Conservation (phyloP, 495 filamentous ascomycete genomes). For the Penicillium silybi region DNA sequence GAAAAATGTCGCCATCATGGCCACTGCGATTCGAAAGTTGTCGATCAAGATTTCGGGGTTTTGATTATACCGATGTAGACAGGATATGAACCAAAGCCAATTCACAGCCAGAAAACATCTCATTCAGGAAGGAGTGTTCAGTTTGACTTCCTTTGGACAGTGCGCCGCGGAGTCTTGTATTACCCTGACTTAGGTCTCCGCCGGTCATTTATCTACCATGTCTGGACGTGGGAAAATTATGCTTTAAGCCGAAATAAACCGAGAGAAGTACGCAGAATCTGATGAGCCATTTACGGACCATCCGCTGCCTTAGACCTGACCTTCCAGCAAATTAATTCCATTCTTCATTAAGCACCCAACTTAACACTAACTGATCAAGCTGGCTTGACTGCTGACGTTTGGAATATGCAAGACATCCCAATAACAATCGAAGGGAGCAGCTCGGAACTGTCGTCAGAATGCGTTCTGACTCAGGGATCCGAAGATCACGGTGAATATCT, state of each 20-base stretch:
- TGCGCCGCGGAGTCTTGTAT: neutral
- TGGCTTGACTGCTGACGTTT: neutral
- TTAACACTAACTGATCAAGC: neutral
- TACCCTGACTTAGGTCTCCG: neutral
- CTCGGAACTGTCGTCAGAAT: neutral
- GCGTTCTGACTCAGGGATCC: neutral
- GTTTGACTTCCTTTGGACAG: neutral
- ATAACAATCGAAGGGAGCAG: neutral
- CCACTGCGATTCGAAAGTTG: constrained; percentile 23
- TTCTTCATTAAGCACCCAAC: neutral
- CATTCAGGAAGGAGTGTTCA: neutral
- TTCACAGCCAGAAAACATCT: neutral
- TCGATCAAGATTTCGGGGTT: constrained; percentile 13
- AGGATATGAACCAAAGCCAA: neutral
- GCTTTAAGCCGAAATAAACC: neutral
- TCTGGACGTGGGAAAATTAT: neutral
- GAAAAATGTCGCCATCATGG: constrained; percentile 25
- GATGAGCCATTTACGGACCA: neutral
- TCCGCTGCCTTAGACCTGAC: neutral
- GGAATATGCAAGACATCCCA: neutral
- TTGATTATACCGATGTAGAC: neutral
- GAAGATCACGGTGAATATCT: neutral
- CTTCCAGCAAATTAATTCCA: neutral
- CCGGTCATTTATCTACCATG: neutral
- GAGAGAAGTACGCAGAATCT: neutral